Base-by-base conservation (phyloP, 129 eudicot genomes). In the Pittosporum tobira region DNA sequence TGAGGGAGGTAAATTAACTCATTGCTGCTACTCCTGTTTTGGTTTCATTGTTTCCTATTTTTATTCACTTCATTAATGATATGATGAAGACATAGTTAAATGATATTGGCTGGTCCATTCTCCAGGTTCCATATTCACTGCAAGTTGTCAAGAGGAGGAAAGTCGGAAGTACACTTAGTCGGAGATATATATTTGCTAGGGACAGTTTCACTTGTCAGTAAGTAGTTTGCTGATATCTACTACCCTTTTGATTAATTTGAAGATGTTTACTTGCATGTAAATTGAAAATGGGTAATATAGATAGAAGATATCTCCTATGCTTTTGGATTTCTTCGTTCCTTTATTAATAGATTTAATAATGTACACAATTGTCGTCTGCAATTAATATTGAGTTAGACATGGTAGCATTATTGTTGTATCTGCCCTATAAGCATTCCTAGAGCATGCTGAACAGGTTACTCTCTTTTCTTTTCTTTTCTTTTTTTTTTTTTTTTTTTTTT, bases 191-290 rank as follows among this genome's bases (percentile, higher is more conserved):
- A 65, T 73, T 91, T 51, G 63, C 71, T 16, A 82, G 99, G 31
- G 99, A 91, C 67, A 74, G 70, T 73, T 91, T 69, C 72, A 69
- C 72, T 58, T 91, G 99, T 48, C 99, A 91, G 99, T 91, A 78
- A 86, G 96, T 77, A 27, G 70, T 65, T 37, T 60, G 65, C 52
- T 49, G 23, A 34, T n/a, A 73, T 51, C 53, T 64, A 38, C 26
- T 72, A 19, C 29, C 42, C 26, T 14, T 61, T 61, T 45, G 14
- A 20, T 19, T 28, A 31, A n/a, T n/a, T n/a, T n/a, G n/a, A 27
- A 18, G n/a, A n/a, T n/a, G n/a, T n/a, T n/a, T n/a, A n/a, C n/a
- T n/a, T n/a, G n/a, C n/a, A n/a, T 4, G 4, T n/a, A 21, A 62
- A 55, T 2, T 62, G 29, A 20, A 25, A 47, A 20, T 23, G 13